phyloP scores from a whole-genome alignment of 208 protist species.

The Trypanosoma cruzi region DNA sequence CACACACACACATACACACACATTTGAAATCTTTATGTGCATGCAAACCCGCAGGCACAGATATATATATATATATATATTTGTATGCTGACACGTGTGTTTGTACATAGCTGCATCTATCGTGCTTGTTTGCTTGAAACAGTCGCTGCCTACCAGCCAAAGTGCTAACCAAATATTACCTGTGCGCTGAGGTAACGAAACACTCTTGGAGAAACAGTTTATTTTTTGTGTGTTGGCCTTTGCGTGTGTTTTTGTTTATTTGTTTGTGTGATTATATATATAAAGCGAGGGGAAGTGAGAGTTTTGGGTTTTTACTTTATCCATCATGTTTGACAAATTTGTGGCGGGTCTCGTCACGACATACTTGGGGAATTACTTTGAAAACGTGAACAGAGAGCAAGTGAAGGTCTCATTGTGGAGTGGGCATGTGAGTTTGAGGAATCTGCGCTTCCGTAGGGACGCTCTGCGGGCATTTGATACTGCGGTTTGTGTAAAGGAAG shows the following conservation, averaged over 20 bases:
- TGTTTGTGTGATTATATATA: background rate
- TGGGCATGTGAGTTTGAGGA: slow-evolving; percentile 65
- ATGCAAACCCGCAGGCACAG: background rate
- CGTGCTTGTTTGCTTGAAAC: background rate
- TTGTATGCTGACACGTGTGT: background rate
- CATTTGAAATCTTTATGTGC: background rate
- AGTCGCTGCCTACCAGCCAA: background rate
- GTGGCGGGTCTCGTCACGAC: slow-evolving; percentile 71
- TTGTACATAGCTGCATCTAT: background rate
- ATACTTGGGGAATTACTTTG: slow-evolving; percentile 85
- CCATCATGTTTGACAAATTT: slow-evolving; percentile 79
- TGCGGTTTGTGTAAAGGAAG: slow-evolving; percentile 59
- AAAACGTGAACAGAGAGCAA: slow-evolving; percentile 81
- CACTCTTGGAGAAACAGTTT: background rate
- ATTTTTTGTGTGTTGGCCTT: slow-evolving; percentile 1
- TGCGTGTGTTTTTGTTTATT: background rate
- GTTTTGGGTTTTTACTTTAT: too few species aligned
- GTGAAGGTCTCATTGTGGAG: slow-evolving; percentile 86
- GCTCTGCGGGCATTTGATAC: slow-evolving; percentile 62
- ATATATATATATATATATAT: background rate
- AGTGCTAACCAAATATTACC: background rate
- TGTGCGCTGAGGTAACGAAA: background rate
- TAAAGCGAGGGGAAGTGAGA: too few species aligned
- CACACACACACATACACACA: background rate
- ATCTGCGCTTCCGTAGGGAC: slow-evolving; percentile 65